phyloP scores from a whole-genome alignment of 768 basidiomycete genomes.

The Favolaschia claudopus region DNA sequence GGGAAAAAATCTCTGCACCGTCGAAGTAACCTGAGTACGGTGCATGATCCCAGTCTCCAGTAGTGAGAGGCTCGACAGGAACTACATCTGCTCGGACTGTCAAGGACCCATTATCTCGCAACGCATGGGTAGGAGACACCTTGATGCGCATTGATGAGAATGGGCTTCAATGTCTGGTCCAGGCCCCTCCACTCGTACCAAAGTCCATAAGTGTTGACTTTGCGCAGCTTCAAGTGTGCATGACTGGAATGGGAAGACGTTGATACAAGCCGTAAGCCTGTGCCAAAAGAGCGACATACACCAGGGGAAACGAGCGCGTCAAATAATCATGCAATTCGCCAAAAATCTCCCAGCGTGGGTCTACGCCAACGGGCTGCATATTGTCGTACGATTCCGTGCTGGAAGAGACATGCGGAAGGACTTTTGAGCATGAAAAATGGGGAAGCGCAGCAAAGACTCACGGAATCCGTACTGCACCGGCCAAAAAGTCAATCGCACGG shows the following conservation, averaged over 20 bases:
- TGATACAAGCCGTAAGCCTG: too few species aligned
- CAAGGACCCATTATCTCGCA: constrained; percentile 13
- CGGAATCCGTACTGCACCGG: constrained; percentile 57
- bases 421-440: background rate
- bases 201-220: constrained; percentile 78
- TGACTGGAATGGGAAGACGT: constrained; percentile 63
- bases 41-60: constrained; percentile 58
- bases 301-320: constrained; percentile 60
- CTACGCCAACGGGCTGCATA: constrained; percentile 54
- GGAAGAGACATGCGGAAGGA: background rate
- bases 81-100: constrained; percentile 61
- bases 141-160: constrained; percentile 72
- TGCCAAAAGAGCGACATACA: constrained; percentile 47
- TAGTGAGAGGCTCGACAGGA: constrained; percentile 59
- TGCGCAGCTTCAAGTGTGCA: constrained; percentile 59
- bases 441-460: constrained; percentile 33
- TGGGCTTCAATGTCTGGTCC: constrained; percentile 65
- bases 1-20: constrained; percentile 42
- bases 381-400: constrained; percentile 64
- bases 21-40: constrained; percentile 67
- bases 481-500: constrained; percentile 53
- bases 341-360: constrained; percentile 65
- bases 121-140: constrained; percentile 41
- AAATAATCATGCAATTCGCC: constrained; percentile 64
- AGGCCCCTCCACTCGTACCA: constrained; percentile 76